phyloP scores from a whole-genome alignment of 129 eudicot species.

The Cynara cardunculus region DNA sequence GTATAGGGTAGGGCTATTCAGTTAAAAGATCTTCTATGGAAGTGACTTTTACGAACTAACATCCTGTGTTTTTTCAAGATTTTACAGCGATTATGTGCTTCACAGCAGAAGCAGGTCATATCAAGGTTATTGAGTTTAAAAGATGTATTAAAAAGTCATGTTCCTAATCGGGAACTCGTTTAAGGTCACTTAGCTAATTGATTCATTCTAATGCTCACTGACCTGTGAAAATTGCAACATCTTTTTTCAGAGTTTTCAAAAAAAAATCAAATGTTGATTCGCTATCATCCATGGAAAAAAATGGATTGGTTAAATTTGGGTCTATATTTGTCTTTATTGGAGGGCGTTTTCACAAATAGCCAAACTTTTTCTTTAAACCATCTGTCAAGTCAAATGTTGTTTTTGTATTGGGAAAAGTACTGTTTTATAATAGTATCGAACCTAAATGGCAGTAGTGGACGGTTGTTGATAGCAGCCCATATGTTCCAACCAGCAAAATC shows the following conservation, averaged over 20 bases:
- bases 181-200: too few species aligned
- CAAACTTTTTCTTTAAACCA: background rate
- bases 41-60: too few species aligned
- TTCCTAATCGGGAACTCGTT: too few species aligned
- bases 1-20: background rate
- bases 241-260: background rate
- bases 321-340: background rate
- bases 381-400: background rate
- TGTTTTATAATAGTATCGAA: slow-evolving; percentile 24
- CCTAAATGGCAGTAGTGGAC: slow-evolving; percentile 96
- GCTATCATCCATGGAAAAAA: background rate
- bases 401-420: background rate
- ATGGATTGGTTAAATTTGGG: background rate
- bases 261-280: background rate
- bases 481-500: slow-evolving; percentile 99
- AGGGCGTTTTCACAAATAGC: background rate
- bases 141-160: too few species aligned
- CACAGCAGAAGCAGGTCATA: too few species aligned
- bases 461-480: slow-evolving; percentile 95
- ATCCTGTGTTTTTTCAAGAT: too few species aligned
- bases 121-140: too few species aligned
- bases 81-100: too few species aligned
- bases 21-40: too few species aligned
- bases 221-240: background rate
- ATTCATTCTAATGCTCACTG: too few species aligned